A percentile compares a stretch with the other conserved stretches of the same genome.
These are phyloP conservation scores for Ceratobasidium sp. DNA, from an alignment of 1,284 basidiomycete genomes.

Conservation along the genomic window DNA sequence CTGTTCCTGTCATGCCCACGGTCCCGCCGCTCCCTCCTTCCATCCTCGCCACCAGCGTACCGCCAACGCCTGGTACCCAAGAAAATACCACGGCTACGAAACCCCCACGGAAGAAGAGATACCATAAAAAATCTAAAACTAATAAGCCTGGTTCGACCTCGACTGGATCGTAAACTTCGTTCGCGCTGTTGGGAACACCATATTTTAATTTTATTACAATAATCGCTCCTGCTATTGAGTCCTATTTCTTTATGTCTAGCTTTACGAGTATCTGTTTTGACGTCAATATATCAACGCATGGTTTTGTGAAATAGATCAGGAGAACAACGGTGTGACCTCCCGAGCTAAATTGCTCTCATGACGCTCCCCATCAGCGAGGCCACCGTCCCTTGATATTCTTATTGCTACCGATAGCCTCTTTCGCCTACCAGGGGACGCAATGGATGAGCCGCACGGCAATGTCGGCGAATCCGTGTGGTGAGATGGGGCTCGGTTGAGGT, in stretches of 20 bases:
- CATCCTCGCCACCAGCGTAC: background rate
- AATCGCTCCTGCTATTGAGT: slow-evolving; percentile 31
- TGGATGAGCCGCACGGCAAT: too few species aligned
- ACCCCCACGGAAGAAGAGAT: slow-evolving; percentile 15
- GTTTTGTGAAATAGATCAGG: background rate
- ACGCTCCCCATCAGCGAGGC: too few species aligned
- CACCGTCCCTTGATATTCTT: too few species aligned
- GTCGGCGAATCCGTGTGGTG: too few species aligned
- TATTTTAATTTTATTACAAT: slow-evolving; percentile 41
- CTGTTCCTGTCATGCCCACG: background rate
- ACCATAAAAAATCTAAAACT: slow-evolving; percentile 36
- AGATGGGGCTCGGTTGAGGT: too few species aligned
- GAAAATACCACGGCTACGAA: background rate
- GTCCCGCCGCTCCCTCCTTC: background rate
- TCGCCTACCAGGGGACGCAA: too few species aligned
- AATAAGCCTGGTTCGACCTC: slow-evolving; percentile 4
- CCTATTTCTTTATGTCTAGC: slow-evolving; percentile 25
- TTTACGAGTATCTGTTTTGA: slow-evolving; percentile 28
- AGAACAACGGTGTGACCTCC: background rate
- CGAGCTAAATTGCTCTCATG: too few species aligned
- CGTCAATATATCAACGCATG: slow-evolving; percentile 32
- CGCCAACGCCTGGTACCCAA: background rate
- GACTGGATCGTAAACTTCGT: slow-evolving; percentile 26
- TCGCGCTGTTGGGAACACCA: background rate
- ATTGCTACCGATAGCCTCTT: too few species aligned